Conservation (phyloP, 225 moss, liverwort and hornwort species). For the Takakia lepidozioides region DNA sequence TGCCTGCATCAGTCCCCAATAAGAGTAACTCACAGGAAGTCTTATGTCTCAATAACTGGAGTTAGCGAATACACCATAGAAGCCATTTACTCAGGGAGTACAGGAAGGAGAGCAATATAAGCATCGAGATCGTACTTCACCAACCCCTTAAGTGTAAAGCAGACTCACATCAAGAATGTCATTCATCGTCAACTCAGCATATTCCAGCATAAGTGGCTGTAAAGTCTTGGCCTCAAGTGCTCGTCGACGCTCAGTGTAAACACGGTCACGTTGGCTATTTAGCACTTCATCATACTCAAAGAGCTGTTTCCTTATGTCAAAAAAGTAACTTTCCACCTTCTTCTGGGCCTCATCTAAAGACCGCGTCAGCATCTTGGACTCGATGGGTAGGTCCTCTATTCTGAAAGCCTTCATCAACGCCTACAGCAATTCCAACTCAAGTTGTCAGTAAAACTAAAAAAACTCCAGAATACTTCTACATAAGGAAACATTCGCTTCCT, state of each 20-base stretch:
- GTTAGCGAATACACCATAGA: too few species aligned
- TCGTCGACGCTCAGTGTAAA: constrained; percentile 79
- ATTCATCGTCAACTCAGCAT: constrained; percentile 97
- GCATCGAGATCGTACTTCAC: too few species aligned
- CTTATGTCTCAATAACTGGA: too few species aligned
- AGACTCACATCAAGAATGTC: constrained; percentile 78
- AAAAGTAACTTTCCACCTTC: constrained; percentile 97
- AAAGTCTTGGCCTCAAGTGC: constrained; percentile 75
- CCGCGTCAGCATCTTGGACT: constrained; percentile 96
- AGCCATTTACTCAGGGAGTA: too few species aligned
- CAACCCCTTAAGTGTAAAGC: too few species aligned
- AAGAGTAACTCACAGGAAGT: too few species aligned
- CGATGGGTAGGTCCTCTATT: constrained; percentile 95
- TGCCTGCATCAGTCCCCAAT: constrained; percentile 37
- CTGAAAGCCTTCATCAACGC: constrained; percentile 97
- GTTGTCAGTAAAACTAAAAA: too few species aligned
- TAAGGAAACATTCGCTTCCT: too few species aligned
- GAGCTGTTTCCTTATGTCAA: constrained; percentile 96
- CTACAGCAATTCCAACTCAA: constrained; percentile 29
- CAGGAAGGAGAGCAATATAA: too few species aligned
- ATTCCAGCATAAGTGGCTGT: constrained; percentile 78
- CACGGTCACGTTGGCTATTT: constrained; percentile 93
- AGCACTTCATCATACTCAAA: constrained; percentile 98
- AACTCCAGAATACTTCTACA: too few species aligned
- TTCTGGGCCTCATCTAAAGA: constrained; percentile 96